These are phyloP conservation scores for Pedinophyceae sp. DNA, from an alignment of 139 green algal species.

Conservation along the genomic window DNA sequence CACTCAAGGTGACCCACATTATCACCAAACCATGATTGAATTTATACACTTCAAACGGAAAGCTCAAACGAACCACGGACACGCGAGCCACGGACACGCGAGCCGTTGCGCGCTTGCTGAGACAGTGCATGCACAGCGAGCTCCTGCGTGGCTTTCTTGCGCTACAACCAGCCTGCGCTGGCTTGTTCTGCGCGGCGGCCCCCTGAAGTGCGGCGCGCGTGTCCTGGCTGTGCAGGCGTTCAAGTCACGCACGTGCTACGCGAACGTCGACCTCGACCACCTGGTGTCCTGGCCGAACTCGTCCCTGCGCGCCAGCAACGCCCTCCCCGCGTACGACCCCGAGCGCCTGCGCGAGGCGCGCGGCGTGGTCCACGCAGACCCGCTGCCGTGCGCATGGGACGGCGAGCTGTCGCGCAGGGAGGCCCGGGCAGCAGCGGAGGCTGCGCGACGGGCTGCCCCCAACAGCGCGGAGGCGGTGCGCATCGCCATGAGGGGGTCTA, in stretches of 20 bases:
- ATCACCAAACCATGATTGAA: too few relatives aligned
- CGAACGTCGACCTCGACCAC: slow-evolving; percentile 36
- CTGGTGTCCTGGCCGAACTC: slow-evolving; percentile 69
- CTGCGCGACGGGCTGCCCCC: background rate
- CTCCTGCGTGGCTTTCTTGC: background rate
- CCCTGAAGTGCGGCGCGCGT: slow-evolving; percentile 57
- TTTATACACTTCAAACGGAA: too few relatives aligned
- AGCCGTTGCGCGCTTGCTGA: too few relatives aligned
- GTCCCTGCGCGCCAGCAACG: slow-evolving; percentile 31
- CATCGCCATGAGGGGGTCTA: background rate
- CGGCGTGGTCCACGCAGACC: slow-evolving; percentile 46
- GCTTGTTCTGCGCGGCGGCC: slow-evolving; percentile 43
- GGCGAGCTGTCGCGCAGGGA: slow-evolving; percentile 3
- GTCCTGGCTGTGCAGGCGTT: slow-evolving; percentile 10
- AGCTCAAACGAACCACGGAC: too few relatives aligned
- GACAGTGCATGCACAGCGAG: background rate
- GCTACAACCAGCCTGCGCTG: slow-evolving; percentile 4
- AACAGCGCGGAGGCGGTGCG: background rate
- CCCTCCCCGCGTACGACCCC: slow-evolving; percentile 23
- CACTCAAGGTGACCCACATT: too few relatives aligned
- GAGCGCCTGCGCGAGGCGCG: slow-evolving; percentile 2
- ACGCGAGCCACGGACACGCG: too few relatives aligned
- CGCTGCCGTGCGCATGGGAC: too few relatives aligned
- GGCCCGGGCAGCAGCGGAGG: background rate
- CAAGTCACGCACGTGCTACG: slow-evolving; percentile 8